phyloP scores from a whole-genome alignment of 306 rosid species.

The Lathyrus oleraceus region DNA sequence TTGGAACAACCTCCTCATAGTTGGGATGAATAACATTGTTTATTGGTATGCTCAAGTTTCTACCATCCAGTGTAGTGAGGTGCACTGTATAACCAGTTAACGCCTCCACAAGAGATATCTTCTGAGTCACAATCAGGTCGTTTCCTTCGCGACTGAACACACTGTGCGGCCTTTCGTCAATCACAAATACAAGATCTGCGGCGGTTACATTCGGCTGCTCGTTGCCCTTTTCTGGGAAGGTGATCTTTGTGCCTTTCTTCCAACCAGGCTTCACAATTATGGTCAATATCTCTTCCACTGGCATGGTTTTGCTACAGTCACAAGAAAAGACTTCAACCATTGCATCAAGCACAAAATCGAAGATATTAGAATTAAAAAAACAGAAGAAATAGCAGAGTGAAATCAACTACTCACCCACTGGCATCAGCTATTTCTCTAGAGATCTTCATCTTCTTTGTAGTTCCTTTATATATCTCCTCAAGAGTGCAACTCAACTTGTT shows the following conservation, averaged over 20 bases:
- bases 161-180: constrained; percentile 56
- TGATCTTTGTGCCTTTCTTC: constrained; percentile 73
- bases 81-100: constrained; percentile 58
- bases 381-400: background rate
- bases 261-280: constrained; percentile 62
- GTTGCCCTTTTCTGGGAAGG: constrained; percentile 64
- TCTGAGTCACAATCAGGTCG: constrained; percentile 49
- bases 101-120: constrained; percentile 55
- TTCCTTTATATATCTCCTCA: constrained; percentile 61
- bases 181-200: constrained; percentile 54
- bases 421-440: constrained; percentile 61
- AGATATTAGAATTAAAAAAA: background rate
- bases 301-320: constrained; percentile 45
- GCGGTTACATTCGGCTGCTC: constrained; percentile 49
- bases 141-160: constrained; percentile 55
- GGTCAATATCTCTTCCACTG: constrained; percentile 62
- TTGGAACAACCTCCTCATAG: constrained; percentile 58
- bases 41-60: constrained; percentile 50
- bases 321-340: background rate
- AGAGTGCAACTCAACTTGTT: constrained; percentile 60
- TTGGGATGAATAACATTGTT: constrained; percentile 53
- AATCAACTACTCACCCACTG: constrained; percentile 49
- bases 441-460: constrained; percentile 66
- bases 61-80: constrained; percentile 59
- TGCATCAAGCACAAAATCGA: constrained; percentile 9